Conservation (phyloP, 768 basidiomycete genomes). For the Boletus sensibilis region DNA sequence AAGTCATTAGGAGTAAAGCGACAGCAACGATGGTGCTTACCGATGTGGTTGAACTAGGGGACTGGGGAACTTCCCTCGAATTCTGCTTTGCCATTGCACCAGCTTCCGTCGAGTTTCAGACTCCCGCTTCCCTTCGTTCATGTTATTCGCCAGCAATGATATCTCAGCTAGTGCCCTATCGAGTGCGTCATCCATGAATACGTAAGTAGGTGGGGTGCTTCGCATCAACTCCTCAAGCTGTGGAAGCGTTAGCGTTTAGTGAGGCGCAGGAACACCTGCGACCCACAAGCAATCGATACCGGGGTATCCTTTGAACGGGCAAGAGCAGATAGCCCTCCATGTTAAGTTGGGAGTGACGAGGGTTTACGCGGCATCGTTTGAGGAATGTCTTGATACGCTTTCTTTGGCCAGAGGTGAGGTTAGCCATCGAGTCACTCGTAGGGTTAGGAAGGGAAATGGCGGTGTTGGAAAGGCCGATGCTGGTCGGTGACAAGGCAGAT, state of each 20-base stretch:
- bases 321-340: constrained; percentile 91
- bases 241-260: background rate
- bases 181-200: constrained; percentile 78
- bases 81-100: constrained; percentile 87
- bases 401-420: constrained; percentile 74
- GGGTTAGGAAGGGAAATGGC: constrained; percentile 46
- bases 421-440: constrained; percentile 44
- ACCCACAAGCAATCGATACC: constrained; percentile 90
- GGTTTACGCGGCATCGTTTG: constrained; percentile 86
- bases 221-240: constrained; percentile 81
- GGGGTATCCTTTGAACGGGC: constrained; percentile 94
- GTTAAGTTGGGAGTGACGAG: constrained; percentile 90
- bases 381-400: constrained; percentile 88
- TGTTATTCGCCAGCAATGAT: constrained; percentile 82
- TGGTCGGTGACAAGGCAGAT: constrained; percentile 47
- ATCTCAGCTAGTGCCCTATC: constrained; percentile 87
- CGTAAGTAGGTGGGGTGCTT: constrained; percentile 77
- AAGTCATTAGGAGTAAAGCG: constrained; percentile 6
- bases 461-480: constrained; percentile 57
- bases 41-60: constrained; percentile 98
- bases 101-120: constrained; percentile 89
- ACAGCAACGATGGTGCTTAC: constrained; percentile 39
- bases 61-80: constrained; percentile 89
- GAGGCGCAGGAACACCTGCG: constrained; percentile 2
- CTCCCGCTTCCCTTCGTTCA: constrained; percentile 98